Base-by-base conservation (phyloP, 768 basidiomycete genomes). In the Naematelia aurantialba region DNA sequence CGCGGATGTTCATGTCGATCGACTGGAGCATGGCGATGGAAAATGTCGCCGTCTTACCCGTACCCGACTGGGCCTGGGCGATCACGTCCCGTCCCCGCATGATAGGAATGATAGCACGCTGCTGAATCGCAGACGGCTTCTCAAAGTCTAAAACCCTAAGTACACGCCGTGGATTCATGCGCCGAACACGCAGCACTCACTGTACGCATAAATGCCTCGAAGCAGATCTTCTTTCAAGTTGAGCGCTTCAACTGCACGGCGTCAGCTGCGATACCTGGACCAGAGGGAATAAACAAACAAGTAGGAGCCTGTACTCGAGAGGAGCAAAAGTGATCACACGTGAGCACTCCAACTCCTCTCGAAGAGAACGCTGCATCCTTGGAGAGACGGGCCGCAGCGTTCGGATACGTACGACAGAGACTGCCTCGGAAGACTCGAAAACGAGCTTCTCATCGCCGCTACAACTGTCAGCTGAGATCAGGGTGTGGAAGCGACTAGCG, bases 1-100 rank as follows among this genome's bases (percentile, higher is more conserved):
- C 92, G 61, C 92, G 86, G 51, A 97, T 84, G 39, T 89, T 87
- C 45, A 89, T 85, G 78, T 99, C 94, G 84, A 99, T 96, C 64
- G 90, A 91, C 77, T 99, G 94, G 54, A 99, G 86, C 78, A 96
- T 91, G 67, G 93, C 89, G 76, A 99, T 96, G 67, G 92, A 93
- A 81, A 97, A 97, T 19, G 94, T 96, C 4, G 94, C 94, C 10
- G 94, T 99, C 89, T 98, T 99, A 83, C 94, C 94, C 34, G 94
- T 97, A 76, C 94, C 94, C 30, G 93, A 96, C 81, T 98, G 94
- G 45, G 94, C 94, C 81, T 97, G 94, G 31, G 94, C 94, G 77
- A 99, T 97, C 61, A 97, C 94, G 83, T 98, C 94, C 65, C 93
- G 87, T 27, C 78, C 79, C 39, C 77, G 67, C 50, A 86, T 89